phyloP scores from a whole-genome alignment of 2,329 filamentous ascomycete genomes.

The Penicillium decumbens region DNA sequence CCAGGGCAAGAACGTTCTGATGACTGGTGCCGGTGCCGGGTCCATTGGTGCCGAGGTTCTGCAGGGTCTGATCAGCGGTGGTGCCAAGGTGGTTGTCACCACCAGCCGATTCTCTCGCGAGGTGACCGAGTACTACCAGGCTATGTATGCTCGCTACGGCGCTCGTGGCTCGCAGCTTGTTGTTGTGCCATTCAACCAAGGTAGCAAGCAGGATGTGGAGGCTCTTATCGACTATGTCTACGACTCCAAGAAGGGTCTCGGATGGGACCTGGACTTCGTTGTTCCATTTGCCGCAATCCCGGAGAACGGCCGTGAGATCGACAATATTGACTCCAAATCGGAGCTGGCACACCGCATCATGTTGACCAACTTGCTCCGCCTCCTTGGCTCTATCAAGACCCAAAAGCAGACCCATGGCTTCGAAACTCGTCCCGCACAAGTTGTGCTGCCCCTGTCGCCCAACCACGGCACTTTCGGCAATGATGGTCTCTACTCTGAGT shows the following conservation, averaged over 20 bases:
- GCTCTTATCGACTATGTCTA: slow-evolving; percentile 95
- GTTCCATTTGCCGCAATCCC: slow-evolving; percentile 96
- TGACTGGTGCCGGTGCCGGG: slow-evolving; percentile 96
- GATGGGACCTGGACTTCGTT: slow-evolving; percentile 96
- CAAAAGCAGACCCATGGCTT: slow-evolving; percentile 85
- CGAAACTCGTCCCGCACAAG: slow-evolving; percentile 92
- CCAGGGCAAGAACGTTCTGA: slow-evolving; percentile 90
- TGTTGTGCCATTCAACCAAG: slow-evolving; percentile 98
- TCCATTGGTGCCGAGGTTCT: slow-evolving; percentile 97
- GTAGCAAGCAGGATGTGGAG: slow-evolving; percentile 96
- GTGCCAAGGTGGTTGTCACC: slow-evolving; percentile 93
- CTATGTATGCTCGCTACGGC: slow-evolving; percentile 94
- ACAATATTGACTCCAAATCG: slow-evolving; percentile 92
- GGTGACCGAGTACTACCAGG: slow-evolving; percentile 98
- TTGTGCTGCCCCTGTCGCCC: slow-evolving; percentile 89
- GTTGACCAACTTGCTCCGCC: slow-evolving; percentile 91
- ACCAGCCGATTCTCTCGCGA: slow-evolving; percentile 94
- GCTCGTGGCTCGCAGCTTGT: slow-evolving; percentile 93
- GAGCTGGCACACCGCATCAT: slow-evolving; percentile 98
- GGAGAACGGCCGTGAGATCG: slow-evolving; percentile 95
- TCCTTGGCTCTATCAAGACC: slow-evolving; percentile 83
- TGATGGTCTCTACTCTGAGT: slow-evolving; percentile 96
- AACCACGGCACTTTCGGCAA: slow-evolving; percentile 99
- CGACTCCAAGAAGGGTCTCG: slow-evolving; percentile 89
- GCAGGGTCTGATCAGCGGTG: slow-evolving; percentile 91